Evolutionary conservation across 1,284 basidiomycete species (phyloP).

Genomic region (Trametes sp.): DNA sequence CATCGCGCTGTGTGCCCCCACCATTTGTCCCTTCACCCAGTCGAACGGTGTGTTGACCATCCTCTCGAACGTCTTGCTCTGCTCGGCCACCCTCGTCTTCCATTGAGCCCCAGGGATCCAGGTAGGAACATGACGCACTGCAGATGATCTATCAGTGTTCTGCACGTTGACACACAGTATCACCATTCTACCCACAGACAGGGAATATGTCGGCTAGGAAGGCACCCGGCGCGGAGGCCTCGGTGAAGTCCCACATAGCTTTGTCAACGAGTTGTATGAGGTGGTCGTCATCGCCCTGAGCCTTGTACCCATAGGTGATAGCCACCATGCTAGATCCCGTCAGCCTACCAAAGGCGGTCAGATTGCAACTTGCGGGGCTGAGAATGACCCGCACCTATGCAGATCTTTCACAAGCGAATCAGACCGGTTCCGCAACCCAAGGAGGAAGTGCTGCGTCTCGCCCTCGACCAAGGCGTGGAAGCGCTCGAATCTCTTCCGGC

Average conservation of each 20-base stretch:
- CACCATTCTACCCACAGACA: conserved; percentile 31
- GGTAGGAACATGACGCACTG: conserved; percentile 35
- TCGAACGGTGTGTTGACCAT: conserved; percentile 35
- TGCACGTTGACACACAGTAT: neutral
- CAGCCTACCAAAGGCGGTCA: conserved; percentile 33
- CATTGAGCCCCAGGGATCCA: conserved; percentile 43
- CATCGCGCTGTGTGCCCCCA: conserved; percentile 10
- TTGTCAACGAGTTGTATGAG: conserved; percentile 43
- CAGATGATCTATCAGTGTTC: conserved; percentile 3
- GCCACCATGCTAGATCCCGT: conserved; percentile 44
- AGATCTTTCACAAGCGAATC: conserved; percentile 34
- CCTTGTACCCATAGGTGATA: conserved; percentile 46
- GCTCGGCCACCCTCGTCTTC: conserved; percentile 31
- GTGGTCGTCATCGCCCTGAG: conserved; percentile 39
- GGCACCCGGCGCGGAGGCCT: conserved; percentile 37
- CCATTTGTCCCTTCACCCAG: conserved; percentile 36
- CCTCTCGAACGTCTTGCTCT: conserved; percentile 28
- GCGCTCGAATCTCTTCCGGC: conserved; percentile 35
- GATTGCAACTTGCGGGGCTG: neutral
- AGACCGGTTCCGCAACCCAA: conserved; percentile 30
- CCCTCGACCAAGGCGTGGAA: conserved; percentile 37
- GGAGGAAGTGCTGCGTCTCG: conserved; percentile 35
- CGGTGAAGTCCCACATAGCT: conserved; percentile 40
- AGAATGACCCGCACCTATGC: conserved; percentile 33
- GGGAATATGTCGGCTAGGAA: conserved; percentile 44